Evolutionary conservation across 805 yeast species (phyloP).

Genomic region (Metschnikowia santaceciliae): DNA sequence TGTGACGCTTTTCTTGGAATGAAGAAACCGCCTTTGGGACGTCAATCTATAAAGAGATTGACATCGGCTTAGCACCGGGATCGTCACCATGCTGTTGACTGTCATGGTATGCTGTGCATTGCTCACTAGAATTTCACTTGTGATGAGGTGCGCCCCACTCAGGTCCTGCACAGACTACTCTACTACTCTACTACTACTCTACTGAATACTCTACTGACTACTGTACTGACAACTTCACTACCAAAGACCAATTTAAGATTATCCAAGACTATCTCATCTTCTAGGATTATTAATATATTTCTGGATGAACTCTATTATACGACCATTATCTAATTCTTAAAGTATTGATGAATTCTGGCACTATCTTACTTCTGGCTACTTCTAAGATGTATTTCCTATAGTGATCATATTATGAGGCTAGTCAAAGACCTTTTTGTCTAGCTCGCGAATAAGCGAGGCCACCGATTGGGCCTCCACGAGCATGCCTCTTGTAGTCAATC

Average conservation of each 20-base stretch:
- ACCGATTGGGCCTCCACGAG: slow-evolving; percentile 90
- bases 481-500: slow-evolving; percentile 77
- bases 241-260: too few relatives aligned
- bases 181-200: not conserved
- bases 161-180: not conserved
- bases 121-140: not conserved
- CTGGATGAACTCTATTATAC: too few relatives aligned
- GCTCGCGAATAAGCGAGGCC: slow-evolving; percentile 75
- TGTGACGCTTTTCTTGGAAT: not conserved
- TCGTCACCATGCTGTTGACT: not conserved
- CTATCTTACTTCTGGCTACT: too few relatives aligned
- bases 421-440: slow-evolving; percentile 63
- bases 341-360: too few relatives aligned
- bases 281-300: too few relatives aligned
- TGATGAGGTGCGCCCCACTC: not conserved
- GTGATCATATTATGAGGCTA: slow-evolving; percentile 15
- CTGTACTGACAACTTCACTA: too few relatives aligned
- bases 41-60: too few relatives aligned
- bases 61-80: not conserved
- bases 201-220: too few relatives aligned
- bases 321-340: too few relatives aligned
- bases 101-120: not conserved
- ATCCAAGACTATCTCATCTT: too few relatives aligned
- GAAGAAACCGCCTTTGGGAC: not conserved
- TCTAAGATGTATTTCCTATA: too few relatives aligned